Evolutionary conservation across 768 basidiomycete genomes (phyloP).

Genomic region (Boletus sp.): DNA sequence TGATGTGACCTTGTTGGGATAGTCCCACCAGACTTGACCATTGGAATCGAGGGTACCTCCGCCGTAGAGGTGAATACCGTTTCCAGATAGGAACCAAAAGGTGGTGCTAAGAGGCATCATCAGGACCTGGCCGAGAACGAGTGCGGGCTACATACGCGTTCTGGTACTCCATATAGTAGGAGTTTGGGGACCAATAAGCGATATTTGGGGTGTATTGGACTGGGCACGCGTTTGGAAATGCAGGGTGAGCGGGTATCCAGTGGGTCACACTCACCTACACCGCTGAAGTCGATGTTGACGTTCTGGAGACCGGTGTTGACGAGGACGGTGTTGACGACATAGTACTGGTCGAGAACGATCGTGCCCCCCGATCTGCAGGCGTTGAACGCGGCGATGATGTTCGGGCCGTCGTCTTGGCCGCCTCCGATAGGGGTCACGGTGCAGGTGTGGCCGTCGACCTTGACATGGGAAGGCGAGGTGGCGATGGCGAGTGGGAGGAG

Average conservation of each 20-base stretch:
- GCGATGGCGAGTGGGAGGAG: conserved; percentile 1
- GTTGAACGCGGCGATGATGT: conserved; percentile 34
- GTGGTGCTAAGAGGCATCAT: conserved; percentile 30
- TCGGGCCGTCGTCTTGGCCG: conserved; percentile 37
- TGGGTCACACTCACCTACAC: conserved; percentile 31
- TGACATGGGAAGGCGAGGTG: background rate
- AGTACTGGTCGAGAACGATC: conserved; percentile 34
- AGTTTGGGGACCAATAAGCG: conserved; percentile 39
- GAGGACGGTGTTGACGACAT: conserved; percentile 40
- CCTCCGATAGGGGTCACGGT: conserved; percentile 32
- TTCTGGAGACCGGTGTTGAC: conserved; percentile 35
- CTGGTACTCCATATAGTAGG: conserved; percentile 42
- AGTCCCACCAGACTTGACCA: conserved; percentile 44
- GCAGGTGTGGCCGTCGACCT: conserved; percentile 16
- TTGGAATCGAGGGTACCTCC: conserved; percentile 46
- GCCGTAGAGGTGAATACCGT: conserved; percentile 39
- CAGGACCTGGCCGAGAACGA: background rate
- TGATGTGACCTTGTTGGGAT: conserved; percentile 24
- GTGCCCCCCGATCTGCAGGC: conserved; percentile 29
- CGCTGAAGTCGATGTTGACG: conserved; percentile 39
- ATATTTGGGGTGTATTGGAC: conserved; percentile 41
- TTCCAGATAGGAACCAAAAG: conserved; percentile 40
- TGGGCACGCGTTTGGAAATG: conserved; percentile 2
- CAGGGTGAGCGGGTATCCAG: background rate
- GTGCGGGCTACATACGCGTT: conserved; percentile 34